Conservation (phyloP, 257 asterid species). For the Nicotiana tabacum region DNA sequence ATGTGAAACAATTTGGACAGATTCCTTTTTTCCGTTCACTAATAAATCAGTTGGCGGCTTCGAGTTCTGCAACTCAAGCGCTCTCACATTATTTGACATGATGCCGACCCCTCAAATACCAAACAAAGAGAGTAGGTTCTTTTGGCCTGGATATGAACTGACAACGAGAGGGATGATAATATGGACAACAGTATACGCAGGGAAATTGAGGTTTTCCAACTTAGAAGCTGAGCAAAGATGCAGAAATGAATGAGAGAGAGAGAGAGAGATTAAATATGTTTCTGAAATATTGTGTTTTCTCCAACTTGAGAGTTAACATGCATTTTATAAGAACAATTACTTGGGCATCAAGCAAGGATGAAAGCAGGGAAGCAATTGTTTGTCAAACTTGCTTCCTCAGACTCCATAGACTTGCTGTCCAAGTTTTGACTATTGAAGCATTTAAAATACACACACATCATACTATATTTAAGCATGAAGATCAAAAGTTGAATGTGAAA, state of each 20-base stretch:
- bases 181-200: not conserved
- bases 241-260: too few relatives aligned
- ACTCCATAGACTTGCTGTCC: constrained; percentile 1
- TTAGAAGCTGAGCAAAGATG: not conserved
- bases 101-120: not conserved
- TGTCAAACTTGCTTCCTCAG: constrained; percentile 3
- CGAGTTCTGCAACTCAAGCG: constrained; percentile 2
- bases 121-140: not conserved
- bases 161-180: not conserved
- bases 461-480: too few relatives aligned
- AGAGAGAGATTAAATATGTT: not conserved
- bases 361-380: not conserved
- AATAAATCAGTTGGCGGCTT: not conserved
- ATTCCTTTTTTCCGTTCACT: not conserved
- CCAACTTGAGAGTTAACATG: not conserved
- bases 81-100: constrained; percentile 5
- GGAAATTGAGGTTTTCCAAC: not conserved
- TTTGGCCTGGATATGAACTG: not conserved
- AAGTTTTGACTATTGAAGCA: not conserved
- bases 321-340: not conserved
- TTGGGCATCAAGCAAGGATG: not conserved
- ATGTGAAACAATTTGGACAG: not conserved
- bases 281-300: not conserved
- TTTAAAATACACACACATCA: not conserved
- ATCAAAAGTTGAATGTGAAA: too few relatives aligned